Evolutionary conservation across 495 filamentous ascomycete species (phyloP).

Genomic region (Rostrohypoxylon terebratum): DNA sequence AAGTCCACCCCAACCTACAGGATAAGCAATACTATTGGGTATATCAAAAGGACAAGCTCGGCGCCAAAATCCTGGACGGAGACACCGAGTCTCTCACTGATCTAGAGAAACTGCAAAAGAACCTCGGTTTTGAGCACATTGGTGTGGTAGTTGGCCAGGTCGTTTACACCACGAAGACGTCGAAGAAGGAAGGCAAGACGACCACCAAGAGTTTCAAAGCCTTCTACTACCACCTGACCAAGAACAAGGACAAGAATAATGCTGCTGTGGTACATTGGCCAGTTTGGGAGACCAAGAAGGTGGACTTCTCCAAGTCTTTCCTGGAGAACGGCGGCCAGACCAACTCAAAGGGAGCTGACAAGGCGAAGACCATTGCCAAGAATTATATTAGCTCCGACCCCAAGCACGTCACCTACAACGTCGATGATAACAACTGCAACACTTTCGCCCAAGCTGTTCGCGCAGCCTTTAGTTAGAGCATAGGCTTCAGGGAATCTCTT

Average conservation of each 20-base stretch:
- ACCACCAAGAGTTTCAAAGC: slow-evolving; percentile 33
- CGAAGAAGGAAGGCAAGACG: slow-evolving; percentile 24
- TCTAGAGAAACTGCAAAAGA: slow-evolving; percentile 21
- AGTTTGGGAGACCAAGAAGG: neutral
- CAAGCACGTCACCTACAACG: slow-evolving; percentile 10
- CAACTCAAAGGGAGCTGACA: slow-evolving; percentile 17
- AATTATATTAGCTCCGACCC: neutral
- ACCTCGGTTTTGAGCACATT: slow-evolving; percentile 42
- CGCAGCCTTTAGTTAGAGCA: neutral
- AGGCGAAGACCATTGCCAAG: neutral
- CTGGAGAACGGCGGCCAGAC: slow-evolving; percentile 13
- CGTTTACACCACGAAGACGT: slow-evolving; percentile 21
- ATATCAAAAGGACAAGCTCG: neutral
- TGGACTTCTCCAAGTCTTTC: slow-evolving; percentile 1
- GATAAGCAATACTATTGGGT: slow-evolving; percentile 39
- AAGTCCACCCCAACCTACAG: slow-evolving; percentile 9
- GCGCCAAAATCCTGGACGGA: neutral
- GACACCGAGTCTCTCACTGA: slow-evolving; percentile 24
- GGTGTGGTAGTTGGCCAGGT: slow-evolving; percentile 41
- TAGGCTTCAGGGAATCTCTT: neutral
- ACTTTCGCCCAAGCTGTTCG: slow-evolving; percentile 15
- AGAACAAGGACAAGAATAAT: slow-evolving; percentile 14
- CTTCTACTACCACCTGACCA: slow-evolving; percentile 30
- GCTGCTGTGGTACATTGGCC: neutral
- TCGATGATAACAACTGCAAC: slow-evolving; percentile 37